These are phyloP conservation scores for Termitomyces sp. DNA, from an alignment of 768 basidiomycete species.

Conservation along the genomic window DNA sequence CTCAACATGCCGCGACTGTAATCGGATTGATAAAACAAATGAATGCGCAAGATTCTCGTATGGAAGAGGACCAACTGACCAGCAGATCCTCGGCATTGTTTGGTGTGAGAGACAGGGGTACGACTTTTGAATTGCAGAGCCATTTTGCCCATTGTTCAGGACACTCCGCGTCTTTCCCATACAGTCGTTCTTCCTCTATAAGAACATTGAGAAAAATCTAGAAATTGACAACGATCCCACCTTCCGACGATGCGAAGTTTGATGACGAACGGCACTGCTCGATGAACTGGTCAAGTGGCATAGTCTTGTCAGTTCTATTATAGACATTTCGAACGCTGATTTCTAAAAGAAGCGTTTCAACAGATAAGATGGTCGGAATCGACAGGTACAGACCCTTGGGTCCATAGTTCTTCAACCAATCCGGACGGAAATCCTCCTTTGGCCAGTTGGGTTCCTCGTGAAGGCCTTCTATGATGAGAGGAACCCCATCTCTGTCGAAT, in stretches of 20 bases:
- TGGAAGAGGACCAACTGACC: conserved; percentile 20
- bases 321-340: conserved; percentile 62
- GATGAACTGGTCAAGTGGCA: conserved; percentile 52
- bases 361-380: not conserved
- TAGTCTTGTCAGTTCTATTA: conserved; percentile 44
- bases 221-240: conserved; percentile 19
- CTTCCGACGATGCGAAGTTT: conserved; percentile 30
- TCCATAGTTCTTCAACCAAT: conserved; percentile 42
- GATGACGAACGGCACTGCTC: conserved; percentile 30
- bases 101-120: conserved; percentile 54
- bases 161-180: conserved; percentile 76
- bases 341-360: conserved; percentile 27
- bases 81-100: conserved; percentile 52
- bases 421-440: conserved; percentile 43
- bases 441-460: conserved; percentile 56
- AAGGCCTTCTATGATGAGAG: conserved; percentile 61
- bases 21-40: not conserved
- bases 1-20: conserved; percentile 49
- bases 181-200: conserved; percentile 55
- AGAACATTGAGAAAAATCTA: not conserved
- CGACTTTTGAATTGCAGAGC: conserved; percentile 37
- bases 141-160: conserved; percentile 62
- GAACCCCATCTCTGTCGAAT: conserved; percentile 48
- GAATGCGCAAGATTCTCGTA: not conserved
- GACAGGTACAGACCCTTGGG: conserved; percentile 15